Evolutionary conservation across 768 basidiomycete species (phyloP), one percentile per base, ranked within the genome.

Genomic region (Neoboletus brunneissimus): DNA sequence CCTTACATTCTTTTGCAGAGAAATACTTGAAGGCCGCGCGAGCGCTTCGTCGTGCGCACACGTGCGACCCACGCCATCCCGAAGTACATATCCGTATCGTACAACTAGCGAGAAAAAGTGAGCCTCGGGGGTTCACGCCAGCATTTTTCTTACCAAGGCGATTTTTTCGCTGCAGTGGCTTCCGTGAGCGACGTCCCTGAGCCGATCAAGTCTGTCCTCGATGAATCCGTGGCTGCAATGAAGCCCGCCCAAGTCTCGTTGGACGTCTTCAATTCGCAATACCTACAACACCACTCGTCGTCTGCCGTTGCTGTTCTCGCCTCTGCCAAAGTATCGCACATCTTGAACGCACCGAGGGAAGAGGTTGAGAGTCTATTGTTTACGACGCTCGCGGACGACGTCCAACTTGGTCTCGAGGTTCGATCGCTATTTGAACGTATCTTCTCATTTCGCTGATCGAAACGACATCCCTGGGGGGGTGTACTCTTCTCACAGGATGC

Each of bases 21-120:
- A 91, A 92, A 70, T 84, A 86, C 57, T 73, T 95, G 35, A 90
- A 92, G 63, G 94, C 94, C 0, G 70, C 84, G 4, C 78, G 79
- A 61, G 89, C 89, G 0, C 79, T 98, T 5, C 76, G 75, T 12
- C 75, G 72, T 5, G 90, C 87, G 0, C 75, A 76, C 18, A 65
- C 74, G 4, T 59, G 92, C 12, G 77, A 84, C 51, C 58, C 81
- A 0, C 73, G 83, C 16, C 67, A 86, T 54, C 82, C 93, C 0
- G 83, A 86, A 51, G 72, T 96, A 22, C 91, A 95, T 64, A 61
- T 85, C 18, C 83, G 91, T 34, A 69, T 87, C 40, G 77, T 88
- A 5, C 81, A 93, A 64, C 78, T 92, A 68, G 78, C 80, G 27
- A 75, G 74, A 60, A 72, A 71, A 65, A 76, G 88, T 89, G 56